These are phyloP conservation scores for Colletotrichum abscissum DNA, from an alignment of 2,329 filamentous ascomycete species.

Conservation along the genomic window DNA sequence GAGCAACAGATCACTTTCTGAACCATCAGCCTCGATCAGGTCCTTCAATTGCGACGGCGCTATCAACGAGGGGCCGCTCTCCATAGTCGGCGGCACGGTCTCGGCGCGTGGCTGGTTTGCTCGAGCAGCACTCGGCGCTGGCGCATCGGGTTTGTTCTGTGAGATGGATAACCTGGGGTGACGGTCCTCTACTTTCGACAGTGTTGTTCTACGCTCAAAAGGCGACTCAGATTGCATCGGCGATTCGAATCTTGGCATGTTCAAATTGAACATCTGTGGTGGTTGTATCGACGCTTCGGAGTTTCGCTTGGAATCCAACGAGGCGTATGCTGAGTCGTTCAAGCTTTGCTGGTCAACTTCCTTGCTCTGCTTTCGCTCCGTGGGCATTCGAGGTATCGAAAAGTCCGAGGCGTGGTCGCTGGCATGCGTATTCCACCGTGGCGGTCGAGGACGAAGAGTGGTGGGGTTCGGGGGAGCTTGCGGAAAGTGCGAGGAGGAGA, in stretches of 20 bases:
- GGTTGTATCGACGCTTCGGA: slow-evolving; percentile 59
- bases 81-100: slow-evolving; percentile 63
- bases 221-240: slow-evolving; percentile 47
- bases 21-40: slow-evolving; percentile 58
- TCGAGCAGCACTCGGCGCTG: slow-evolving; percentile 42
- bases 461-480: slow-evolving; percentile 45
- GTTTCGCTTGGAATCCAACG: slow-evolving; percentile 64
- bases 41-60: slow-evolving; percentile 64
- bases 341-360: slow-evolving; percentile 59
- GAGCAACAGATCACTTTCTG: slow-evolving; percentile 67
- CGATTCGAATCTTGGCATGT: slow-evolving; percentile 56
- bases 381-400: slow-evolving; percentile 7
- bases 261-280: slow-evolving; percentile 45
- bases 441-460: slow-evolving; percentile 53
- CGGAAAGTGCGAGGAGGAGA: slow-evolving; percentile 60
- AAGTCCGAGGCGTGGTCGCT: slow-evolving; percentile 54
- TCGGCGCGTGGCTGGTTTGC: slow-evolving; percentile 52
- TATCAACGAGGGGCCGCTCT: slow-evolving; percentile 63
- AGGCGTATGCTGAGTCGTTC: slow-evolving; percentile 66
- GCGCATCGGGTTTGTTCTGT: slow-evolving; percentile 56
- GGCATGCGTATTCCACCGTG: slow-evolving; percentile 61
- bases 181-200: slow-evolving; percentile 60
- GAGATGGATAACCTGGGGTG: slow-evolving; percentile 67
- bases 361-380: slow-evolving; percentile 43
- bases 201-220: slow-evolving; percentile 45